Conservation (phyloP, 1,284 basidiomycete species). For the Inonotus obliquus region DNA sequence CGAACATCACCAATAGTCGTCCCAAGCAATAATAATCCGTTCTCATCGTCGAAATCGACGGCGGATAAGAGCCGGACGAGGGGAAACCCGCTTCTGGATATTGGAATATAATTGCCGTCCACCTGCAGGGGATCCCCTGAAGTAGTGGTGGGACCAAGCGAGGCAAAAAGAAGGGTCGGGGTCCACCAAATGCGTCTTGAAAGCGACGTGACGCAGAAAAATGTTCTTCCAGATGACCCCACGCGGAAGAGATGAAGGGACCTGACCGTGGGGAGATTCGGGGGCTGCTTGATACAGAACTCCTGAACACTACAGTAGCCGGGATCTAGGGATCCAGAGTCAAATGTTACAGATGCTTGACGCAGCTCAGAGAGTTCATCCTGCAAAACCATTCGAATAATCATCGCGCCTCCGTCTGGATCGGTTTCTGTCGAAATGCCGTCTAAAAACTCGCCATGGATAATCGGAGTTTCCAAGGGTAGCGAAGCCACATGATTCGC, state of each 20-base stretch:
- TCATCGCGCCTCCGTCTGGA: background rate
- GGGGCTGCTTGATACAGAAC: background rate
- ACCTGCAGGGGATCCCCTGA: background rate
- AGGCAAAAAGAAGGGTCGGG: background rate
- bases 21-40: background rate
- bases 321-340: background rate
- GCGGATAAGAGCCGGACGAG: background rate
- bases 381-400: background rate
- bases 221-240: background rate
- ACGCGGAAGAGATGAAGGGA: background rate
- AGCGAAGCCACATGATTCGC: background rate
- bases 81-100: background rate
- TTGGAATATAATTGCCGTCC: background rate
- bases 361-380: background rate
- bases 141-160: background rate
- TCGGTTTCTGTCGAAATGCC: background rate
- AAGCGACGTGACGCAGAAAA: background rate
- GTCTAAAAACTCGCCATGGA: background rate
- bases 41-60: constrained; percentile 10
- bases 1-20: background rate
- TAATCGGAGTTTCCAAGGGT: background rate
- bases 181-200: background rate
- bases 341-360: background rate
- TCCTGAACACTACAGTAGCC: background rate
- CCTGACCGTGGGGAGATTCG: background rate